phyloP scores from a whole-genome alignment of 208 protist genomes.

The Vickermania ingenoplastis region DNA sequence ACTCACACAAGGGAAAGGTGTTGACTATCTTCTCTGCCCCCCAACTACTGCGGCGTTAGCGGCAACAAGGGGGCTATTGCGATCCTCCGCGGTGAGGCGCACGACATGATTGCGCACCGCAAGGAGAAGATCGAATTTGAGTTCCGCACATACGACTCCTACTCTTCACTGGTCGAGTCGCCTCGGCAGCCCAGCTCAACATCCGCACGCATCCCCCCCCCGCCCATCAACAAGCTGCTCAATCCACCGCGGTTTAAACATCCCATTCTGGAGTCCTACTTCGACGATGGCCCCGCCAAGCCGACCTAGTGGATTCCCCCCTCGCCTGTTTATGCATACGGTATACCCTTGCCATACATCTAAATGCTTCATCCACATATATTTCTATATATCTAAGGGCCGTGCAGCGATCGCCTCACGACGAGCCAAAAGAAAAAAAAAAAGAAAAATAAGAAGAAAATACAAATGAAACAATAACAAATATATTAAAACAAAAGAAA shows the following conservation, averaged over 20 bases:
- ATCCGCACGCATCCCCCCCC: background rate
- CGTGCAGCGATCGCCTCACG: too few species aligned
- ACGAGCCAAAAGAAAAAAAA: too few species aligned
- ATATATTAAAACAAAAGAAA: too few species aligned
- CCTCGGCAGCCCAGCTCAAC: background rate
- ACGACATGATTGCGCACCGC: constrained; percentile 16
- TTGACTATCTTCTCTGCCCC: constrained; percentile 82
- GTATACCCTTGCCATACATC: too few species aligned
- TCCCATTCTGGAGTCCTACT: constrained; percentile 41
- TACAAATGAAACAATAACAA: too few species aligned
- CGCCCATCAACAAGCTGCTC: constrained; percentile 7
- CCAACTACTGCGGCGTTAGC: constrained; percentile 75
- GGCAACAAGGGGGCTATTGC: constrained; percentile 67
- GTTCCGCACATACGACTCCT: constrained; percentile 51
- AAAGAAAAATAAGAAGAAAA: too few species aligned
- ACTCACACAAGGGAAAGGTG: constrained; percentile 30
- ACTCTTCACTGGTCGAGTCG: constrained; percentile 6
- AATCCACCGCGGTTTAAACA: constrained; percentile 34
- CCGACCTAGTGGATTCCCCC: too few species aligned
- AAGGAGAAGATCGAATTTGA: constrained; percentile 45
- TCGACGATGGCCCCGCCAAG: constrained; percentile 18
- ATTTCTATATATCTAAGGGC: too few species aligned
- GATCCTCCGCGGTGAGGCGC: constrained; percentile 31
- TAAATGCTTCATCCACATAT: too few species aligned
- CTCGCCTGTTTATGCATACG: too few species aligned